phyloP scores from a whole-genome alignment of 148 eudicot genomes.

The Rhododendron kiyosumense region DNA sequence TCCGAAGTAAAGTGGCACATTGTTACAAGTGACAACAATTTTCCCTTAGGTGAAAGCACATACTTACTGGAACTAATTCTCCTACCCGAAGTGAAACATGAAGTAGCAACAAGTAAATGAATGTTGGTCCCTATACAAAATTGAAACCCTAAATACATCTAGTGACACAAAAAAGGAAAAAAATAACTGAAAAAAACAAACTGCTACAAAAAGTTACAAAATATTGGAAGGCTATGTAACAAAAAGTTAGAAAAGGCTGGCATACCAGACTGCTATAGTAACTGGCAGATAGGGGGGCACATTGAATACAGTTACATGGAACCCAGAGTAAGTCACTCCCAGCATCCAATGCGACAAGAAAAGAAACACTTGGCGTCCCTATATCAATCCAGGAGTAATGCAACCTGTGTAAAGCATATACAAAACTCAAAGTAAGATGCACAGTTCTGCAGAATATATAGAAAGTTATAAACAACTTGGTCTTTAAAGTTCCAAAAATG shows the following conservation, averaged over 20 bases:
- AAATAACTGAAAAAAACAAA: background rate
- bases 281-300: conserved; percentile 82
- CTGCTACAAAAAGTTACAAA: background rate
- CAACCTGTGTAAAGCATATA: conserved; percentile 47
- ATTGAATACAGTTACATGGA: conserved; percentile 89
- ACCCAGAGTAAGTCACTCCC: conserved; percentile 96
- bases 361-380: conserved; percentile 78
- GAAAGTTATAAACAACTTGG: background rate
- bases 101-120: background rate
- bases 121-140: background rate
- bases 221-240: background rate
- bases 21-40: background rate
- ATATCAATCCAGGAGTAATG: conserved; percentile 91
- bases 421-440: background rate
- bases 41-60: background rate
- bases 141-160: background rate
- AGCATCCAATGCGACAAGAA: conserved; percentile 87
- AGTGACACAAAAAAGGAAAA: background rate
- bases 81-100: background rate
- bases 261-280: conserved; percentile 63
- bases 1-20: background rate
- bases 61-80: background rate
- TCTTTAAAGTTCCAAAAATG: background rate
- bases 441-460: background rate
- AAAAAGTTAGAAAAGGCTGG: conserved; percentile 2